These are phyloP conservation scores for Malassezia caprae DNA, from an alignment of 1,284 basidiomycete genomes.

Conservation along the genomic window DNA sequence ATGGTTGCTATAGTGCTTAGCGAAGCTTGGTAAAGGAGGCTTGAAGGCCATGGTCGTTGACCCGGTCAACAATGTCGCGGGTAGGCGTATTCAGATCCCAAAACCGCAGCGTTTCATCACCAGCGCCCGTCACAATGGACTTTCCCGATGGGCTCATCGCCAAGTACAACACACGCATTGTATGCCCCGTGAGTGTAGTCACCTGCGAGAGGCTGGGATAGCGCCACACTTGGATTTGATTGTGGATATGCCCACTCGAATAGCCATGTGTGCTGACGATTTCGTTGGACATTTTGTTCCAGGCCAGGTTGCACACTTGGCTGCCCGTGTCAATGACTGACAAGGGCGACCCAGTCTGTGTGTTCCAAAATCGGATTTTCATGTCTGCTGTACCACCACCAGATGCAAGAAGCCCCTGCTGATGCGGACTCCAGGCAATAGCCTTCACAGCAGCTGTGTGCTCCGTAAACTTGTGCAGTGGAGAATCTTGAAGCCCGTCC, in stretches of 20 bases:
- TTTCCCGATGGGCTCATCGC: slow-evolving; percentile 95
- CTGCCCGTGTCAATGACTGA: slow-evolving; percentile 44
- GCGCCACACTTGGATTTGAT: slow-evolving; percentile 97
- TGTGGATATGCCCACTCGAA: slow-evolving; percentile 82
- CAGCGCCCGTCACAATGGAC: slow-evolving; percentile 94
- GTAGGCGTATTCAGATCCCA: slow-evolving; percentile 56
- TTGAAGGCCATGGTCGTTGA: slow-evolving; percentile 27
- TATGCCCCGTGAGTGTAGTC: slow-evolving; percentile 86
- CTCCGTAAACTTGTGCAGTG: slow-evolving; percentile 86
- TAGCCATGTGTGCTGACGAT: slow-evolving; percentile 96
- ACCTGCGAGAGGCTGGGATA: slow-evolving; percentile 66
- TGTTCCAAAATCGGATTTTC: slow-evolving; percentile 97
- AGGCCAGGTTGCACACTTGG: slow-evolving; percentile 84
- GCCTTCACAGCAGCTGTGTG: slow-evolving; percentile 96
- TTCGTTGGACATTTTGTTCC: slow-evolving; percentile 86
- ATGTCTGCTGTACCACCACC: slow-evolving; percentile 96
- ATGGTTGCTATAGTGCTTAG: slow-evolving; percentile 17
- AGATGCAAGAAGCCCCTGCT: slow-evolving; percentile 78
- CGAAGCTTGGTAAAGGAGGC: slow-evolving; percentile 43
- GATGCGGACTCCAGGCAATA: slow-evolving; percentile 93
- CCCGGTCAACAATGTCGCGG: slow-evolving; percentile 23
- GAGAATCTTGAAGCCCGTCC: slow-evolving; percentile 58
- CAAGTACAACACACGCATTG: slow-evolving; percentile 74
- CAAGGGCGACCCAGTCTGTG: slow-evolving; percentile 70
- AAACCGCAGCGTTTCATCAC: slow-evolving; percentile 87